Conservation (phyloP, 257 asterid species). For the Plantago major region DNA sequence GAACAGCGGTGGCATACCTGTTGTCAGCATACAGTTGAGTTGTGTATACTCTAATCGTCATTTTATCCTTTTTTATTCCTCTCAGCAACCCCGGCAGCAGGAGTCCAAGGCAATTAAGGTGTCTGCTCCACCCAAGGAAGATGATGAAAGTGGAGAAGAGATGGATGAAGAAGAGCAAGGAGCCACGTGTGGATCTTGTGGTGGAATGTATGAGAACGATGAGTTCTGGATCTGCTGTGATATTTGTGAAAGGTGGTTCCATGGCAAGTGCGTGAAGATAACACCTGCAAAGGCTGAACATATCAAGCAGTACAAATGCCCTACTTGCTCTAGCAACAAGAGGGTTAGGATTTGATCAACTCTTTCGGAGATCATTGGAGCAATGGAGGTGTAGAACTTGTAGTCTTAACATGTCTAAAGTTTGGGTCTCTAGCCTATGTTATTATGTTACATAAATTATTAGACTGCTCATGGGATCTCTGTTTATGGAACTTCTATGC, state of each 20-base stretch:
- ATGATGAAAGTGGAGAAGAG: constrained; percentile 46
- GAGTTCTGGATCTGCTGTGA: constrained; percentile 92
- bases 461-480: constrained; percentile 26
- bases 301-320: constrained; percentile 85
- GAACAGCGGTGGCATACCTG: too few species aligned
- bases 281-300: constrained; percentile 80
- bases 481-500: constrained; percentile 18
- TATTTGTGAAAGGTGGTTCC: constrained; percentile 77
- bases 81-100: constrained; percentile 36
- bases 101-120: constrained; percentile 40
- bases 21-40: too few species aligned
- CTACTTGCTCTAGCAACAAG: constrained; percentile 75
- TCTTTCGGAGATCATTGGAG: constrained; percentile 10
- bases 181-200: constrained; percentile 73
- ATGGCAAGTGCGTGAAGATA: constrained; percentile 77
- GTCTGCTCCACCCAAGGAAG: constrained; percentile 37
- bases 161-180: constrained; percentile 66
- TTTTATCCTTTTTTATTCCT: not conserved
- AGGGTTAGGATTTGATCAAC: constrained; percentile 44
- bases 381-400: constrained; percentile 20
- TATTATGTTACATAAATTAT: not conserved
- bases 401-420: constrained; percentile 19
- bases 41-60: not conserved
- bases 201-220: constrained; percentile 48
- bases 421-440: not conserved